Evolutionary conservation across 768 basidiomycete species (phyloP), one percentile per base, ranked within the genome.

Genomic region (Suillus brevipes): DNA sequence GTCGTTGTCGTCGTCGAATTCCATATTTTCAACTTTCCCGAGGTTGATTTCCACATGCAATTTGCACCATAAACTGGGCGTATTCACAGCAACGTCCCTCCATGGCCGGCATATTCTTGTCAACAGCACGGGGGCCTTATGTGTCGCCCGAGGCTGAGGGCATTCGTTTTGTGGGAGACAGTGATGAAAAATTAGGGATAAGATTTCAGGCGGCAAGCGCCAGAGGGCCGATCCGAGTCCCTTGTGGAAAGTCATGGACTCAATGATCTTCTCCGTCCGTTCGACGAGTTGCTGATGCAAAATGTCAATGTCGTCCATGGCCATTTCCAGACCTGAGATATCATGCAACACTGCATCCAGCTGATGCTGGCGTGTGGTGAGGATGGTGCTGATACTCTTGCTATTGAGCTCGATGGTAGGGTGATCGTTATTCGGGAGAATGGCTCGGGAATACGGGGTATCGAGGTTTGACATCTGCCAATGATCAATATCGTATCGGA

Each of bases 51-150:
- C 4, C 31, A 31, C 57, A 14, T 65, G 65, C 8, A 86, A 81
- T 1, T 80, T 77, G 13, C 81, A 79, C 85, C 85, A 86, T 37
- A 86, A 71, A 61, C 74, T 76, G 10, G 85, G 82, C 0, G 80
- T 81, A 8, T 72, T 70, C 18, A 75, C 55, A 28, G 74, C 79
- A 16, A 85, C 62, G 6, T 71, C 62, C 65, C 78, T 78, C 85
- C 85, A 86, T 4, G 73, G 64, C 1, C 71, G 71, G 66, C 81
- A 83, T 16, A 85, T 78, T 47, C 71, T 71, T 23, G 79, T 73
- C 25, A 85, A 66, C 8, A 81, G 55, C 38, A 81, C 65, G n/a
- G 84, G 83, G 0, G 77, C n/a, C n/a, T n/a, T n/a, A n/a, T n/a
- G n/a, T n/a, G n/a, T n/a, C n/a, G n/a, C n/a, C n/a, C n/a, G n/a